These are phyloP conservation scores for Metarhizium brunneum DNA, from an alignment of 2,329 filamentous ascomycete species.

Conservation along the genomic window DNA sequence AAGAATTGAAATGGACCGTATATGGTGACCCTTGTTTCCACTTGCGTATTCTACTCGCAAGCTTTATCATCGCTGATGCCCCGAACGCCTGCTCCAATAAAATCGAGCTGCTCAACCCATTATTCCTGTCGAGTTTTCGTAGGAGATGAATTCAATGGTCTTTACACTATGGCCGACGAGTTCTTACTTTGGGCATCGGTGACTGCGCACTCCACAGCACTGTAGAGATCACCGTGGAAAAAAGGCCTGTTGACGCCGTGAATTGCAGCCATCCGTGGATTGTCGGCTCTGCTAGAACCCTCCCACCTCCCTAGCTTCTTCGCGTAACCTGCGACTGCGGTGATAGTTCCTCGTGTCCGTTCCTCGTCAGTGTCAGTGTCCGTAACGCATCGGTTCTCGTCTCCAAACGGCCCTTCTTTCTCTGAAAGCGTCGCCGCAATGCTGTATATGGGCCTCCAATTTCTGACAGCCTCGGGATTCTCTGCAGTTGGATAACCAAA, in stretches of 20 bases:
- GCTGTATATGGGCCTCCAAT: slow-evolving; percentile 25
- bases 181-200: slow-evolving; percentile 17
- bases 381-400: neutral
- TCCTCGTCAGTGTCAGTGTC: slow-evolving; percentile 8
- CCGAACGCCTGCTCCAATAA: neutral
- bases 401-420: slow-evolving; percentile 6
- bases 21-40: neutral
- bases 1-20: neutral
- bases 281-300: neutral
- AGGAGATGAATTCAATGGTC: neutral
- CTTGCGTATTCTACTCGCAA: neutral
- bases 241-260: slow-evolving; percentile 35
- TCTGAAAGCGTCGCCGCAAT: slow-evolving; percentile 17
- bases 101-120: neutral
- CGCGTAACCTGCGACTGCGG: neutral
- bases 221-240: slow-evolving; percentile 36
- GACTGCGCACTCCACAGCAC: slow-evolving; percentile 29
- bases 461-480: slow-evolving; percentile 15
- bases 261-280: slow-evolving; percentile 16
- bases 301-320: neutral
- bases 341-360: slow-evolving; percentile 2
- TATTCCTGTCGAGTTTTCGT: neutral
- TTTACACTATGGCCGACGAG: neutral
- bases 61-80: neutral
- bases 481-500: slow-evolving; percentile 37